Conservation (phyloP, 163 green algal species). For the Botryococcus braunii region DNA sequence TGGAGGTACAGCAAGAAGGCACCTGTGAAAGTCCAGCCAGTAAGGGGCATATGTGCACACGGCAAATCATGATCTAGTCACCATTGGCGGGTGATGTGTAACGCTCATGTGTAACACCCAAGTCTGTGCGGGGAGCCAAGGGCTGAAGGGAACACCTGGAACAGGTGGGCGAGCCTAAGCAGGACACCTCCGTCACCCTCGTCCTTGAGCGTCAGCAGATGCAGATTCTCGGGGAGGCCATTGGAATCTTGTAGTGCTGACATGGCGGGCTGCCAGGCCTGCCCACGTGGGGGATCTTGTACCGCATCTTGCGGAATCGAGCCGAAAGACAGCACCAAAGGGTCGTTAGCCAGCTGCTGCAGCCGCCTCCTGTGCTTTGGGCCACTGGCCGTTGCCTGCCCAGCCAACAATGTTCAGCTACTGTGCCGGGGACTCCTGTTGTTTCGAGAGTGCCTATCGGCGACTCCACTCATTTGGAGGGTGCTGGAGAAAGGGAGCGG, state of each 20-base stretch:
- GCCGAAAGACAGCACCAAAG: slow-evolving; percentile 40
- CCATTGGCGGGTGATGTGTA: not conserved
- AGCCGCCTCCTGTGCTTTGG: slow-evolving; percentile 12
- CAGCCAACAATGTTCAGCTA: too few species aligned
- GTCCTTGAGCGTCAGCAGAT: slow-evolving; percentile 53
- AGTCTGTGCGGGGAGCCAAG: not conserved
- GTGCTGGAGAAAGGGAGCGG: too few species aligned
- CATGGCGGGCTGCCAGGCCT: not conserved
- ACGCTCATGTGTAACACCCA: not conserved
- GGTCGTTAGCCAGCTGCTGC: slow-evolving; percentile 45
- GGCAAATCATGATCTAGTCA: not conserved
- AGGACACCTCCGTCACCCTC: slow-evolving; percentile 21
- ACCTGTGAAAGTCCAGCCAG: not conserved
- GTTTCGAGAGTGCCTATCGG: too few species aligned
- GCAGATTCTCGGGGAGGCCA: slow-evolving; percentile 34
- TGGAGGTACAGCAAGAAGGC: not conserved
- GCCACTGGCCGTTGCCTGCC: not conserved
- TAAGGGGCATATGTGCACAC: not conserved
- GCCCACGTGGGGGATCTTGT: not conserved
- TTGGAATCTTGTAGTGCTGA: not conserved
- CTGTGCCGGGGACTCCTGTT: too few species aligned
- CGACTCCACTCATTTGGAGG: too few species aligned
- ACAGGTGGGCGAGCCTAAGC: slow-evolving; percentile 51
- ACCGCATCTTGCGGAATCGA: not conserved
- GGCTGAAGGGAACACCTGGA: slow-evolving; percentile 19